Evolutionary conservation across 768 basidiomycete genomes (phyloP), one percentile per base, ranked within the genome.

Genomic region (Tricholoma saponaceum): DNA sequence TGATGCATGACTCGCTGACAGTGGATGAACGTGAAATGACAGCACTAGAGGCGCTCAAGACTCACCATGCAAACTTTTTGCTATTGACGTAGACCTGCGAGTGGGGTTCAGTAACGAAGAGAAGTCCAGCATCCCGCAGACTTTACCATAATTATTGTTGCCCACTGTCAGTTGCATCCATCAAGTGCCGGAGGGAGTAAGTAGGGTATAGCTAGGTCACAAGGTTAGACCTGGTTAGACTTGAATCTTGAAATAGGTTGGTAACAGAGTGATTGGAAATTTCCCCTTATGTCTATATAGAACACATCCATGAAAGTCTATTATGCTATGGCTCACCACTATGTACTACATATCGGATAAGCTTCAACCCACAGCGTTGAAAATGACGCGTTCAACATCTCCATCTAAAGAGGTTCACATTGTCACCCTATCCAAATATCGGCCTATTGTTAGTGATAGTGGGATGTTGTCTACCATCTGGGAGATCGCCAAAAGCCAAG

Each of bases 1-100:
- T 95, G 69, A 95, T 95, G 72, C 95, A 97, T 12, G 92, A 88
- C 76, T 89, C 90, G 71, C 94, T 95, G 65, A 20, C 51, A 39
- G 33, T 16, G 30, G 20, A 52, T 35, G 61, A 61, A 33, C 61
- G 52, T 57, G 50, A 16, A 22, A 30, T 28, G 60, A 7, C 33
- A 22, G n/a, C 30, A 47, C 35, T 14, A 28, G 22, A 43, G 39
- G 39, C 32, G 54, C 5, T 26, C 37, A 43, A n/a, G 51, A 68
- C 76, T 33, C 66, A 90, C 90, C 90, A 92, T 37, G 90, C 90
- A 70, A 81, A 83, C 70, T 83, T 83, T 78, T 86, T 84, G 71
- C 80, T 83, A 72, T 90, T 87, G 53, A 92, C 82, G 62, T 82
- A 86, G 43, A 92, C 88, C 90, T 83, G 54, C 14, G 52, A 18